These are phyloP conservation scores for Thraustochytrium sp. DNA, from an alignment of 352 stramenopile species.

Conservation along the genomic window DNA sequence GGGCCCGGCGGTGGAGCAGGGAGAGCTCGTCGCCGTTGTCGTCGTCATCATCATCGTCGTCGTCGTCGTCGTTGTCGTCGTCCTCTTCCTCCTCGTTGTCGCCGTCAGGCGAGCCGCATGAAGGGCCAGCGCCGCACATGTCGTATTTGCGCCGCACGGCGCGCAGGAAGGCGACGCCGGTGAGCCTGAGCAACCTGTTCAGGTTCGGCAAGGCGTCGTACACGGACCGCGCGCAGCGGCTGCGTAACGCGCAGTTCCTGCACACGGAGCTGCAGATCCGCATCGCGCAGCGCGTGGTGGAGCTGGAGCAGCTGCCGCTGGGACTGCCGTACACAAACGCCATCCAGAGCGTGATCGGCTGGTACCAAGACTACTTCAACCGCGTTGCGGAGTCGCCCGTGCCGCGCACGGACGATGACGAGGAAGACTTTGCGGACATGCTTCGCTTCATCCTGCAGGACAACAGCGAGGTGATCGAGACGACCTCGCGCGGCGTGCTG, in stretches of 20 bases:
- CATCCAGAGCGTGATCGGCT: constrained; percentile 56
- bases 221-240: neutral
- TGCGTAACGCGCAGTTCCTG: constrained; percentile 89
- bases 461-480: constrained; percentile 26
- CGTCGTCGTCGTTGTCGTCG: no score
- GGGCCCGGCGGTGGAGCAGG: no score
- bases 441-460: constrained; percentile 53
- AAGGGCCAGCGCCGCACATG: neutral
- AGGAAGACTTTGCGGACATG: constrained; percentile 58
- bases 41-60: no score
- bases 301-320: constrained; percentile 88
- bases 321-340: constrained; percentile 62
- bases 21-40: no score
- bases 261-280: constrained; percentile 96
- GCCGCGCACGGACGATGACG: constrained; percentile 53
- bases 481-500: constrained; percentile 12
- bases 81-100: no score
- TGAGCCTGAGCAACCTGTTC: constrained; percentile 45
- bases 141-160: neutral
- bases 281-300: constrained; percentile 87
- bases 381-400: constrained; percentile 49
- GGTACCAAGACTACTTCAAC: constrained; percentile 61
- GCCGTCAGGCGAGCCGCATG: no score
- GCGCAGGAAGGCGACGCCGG: constrained; percentile 10
- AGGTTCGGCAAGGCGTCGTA: constrained; percentile 17